Evolutionary conservation across 495 filamentous ascomycete genomes (phyloP), one percentile per base, ranked within the genome.

Genomic region (Podospora comata): DNA sequence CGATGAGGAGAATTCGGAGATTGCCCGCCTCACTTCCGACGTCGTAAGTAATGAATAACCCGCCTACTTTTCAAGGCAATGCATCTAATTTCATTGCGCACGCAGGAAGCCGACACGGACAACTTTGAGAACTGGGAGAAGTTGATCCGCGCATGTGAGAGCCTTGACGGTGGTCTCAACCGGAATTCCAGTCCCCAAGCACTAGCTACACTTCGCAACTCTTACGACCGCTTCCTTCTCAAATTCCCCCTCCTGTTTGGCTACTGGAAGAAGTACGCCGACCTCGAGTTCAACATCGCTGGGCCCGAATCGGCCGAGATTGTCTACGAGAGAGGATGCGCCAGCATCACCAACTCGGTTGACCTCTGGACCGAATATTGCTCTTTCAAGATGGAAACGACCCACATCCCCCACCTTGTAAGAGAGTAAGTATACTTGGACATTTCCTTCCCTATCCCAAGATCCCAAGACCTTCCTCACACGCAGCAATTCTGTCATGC

Each of bases 251-350:
- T 98, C 27, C 86, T 98, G 2, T 99, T 97, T 76, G 95, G 94
- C 56, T 99, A 97, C 79, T 99, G 95, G 95, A 97, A 97, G 82
- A 98, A 97, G 78, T 99, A 99, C 88, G 95, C 95, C 72, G 95
- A 98, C 75, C 80, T 97, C 27, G 95, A 99, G 75, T 99, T 99
- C 79, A 91, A 91, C 18, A 97, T 98, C 70, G 92, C 92, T 5
- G 95, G 95, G 28, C 97, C 96, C 1, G 95, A 99, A 81, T 93
- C 96, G 32, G 96, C 95, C 66, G 95, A 99, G 76, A 95, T 98
- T 92, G 95, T 97, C 20, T 99, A 97, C 71, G 95, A 99, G 81
- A 88, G 95, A 72, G 95, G 96, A 64, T 88, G 97, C 68, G 94
- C 95, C 3, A 96, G 93, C 76, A 93, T 98, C 75, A 89, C 90